Percentiles rank a stretch among this genome's conserved stretches.
phyloP scores from a whole-genome alignment of 2,329 filamentous ascomycete genomes.

The Penicillium sp. region DNA sequence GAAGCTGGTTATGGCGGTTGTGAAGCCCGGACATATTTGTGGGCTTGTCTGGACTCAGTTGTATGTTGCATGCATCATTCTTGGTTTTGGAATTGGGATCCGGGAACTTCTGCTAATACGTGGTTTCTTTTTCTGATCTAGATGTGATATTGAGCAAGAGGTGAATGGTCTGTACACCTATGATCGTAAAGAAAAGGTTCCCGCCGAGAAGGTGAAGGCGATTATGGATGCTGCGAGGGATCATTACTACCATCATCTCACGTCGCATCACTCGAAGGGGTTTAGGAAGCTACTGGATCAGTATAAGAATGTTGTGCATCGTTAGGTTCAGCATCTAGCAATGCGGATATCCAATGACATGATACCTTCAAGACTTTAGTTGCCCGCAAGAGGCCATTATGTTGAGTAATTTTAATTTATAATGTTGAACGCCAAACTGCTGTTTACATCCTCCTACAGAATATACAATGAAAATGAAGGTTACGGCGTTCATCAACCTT shows the following conservation, averaged over 20 bases:
- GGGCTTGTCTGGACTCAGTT: conserved; percentile 68
- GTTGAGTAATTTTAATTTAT: not conserved
- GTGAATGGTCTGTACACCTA: conserved; percentile 67
- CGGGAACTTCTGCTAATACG: not conserved
- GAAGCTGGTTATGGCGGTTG: conserved; percentile 59
- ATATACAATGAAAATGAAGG: too few relatives aligned
- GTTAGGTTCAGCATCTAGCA: not conserved
- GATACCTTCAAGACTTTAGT: not conserved
- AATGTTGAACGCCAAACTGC: too few relatives aligned
- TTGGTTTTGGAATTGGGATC: not conserved
- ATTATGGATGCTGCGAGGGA: conserved; percentile 57
- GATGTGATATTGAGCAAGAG: conserved; percentile 65
- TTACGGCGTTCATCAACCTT: too few relatives aligned
- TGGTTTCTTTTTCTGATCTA: not conserved
- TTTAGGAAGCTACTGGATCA: conserved; percentile 21
- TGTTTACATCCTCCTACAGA: too few relatives aligned
- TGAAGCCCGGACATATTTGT: conserved; percentile 57
- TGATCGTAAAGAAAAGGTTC: conserved; percentile 61
- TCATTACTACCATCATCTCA: conserved; percentile 44
- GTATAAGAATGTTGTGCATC: conserved; percentile 17
- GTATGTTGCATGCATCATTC: conserved; percentile 29
- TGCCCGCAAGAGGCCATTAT: not conserved
- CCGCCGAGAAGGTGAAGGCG: conserved; percentile 56
- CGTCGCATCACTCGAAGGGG: conserved; percentile 18
- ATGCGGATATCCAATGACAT: too few relatives aligned